These are phyloP conservation scores for Penicillium soppii DNA, from an alignment of 495 filamentous ascomycete species.

Conservation along the genomic window DNA sequence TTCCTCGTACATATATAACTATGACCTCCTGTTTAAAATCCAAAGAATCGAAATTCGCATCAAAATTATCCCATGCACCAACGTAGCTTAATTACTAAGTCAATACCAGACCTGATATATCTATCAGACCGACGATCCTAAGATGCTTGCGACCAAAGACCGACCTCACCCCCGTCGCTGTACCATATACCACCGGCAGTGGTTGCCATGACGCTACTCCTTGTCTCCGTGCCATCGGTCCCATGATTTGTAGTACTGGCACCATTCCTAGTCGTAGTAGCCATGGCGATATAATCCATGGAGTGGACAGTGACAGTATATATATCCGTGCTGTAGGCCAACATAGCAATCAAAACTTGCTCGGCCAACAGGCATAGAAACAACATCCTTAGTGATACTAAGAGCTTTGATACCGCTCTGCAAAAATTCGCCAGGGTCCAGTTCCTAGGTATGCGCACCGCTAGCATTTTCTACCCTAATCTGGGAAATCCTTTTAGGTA, in stretches of 20 bases:
- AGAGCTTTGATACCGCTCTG: background rate
- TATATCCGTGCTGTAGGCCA: background rate
- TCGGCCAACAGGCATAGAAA: background rate
- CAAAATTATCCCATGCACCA: background rate
- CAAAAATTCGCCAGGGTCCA: background rate
- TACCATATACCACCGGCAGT: no score
- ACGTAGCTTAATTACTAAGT: background rate
- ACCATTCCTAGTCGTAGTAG: background rate
- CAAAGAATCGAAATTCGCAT: background rate
- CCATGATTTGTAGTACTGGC: background rate
- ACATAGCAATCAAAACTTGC: background rate
- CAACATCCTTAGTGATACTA: background rate
- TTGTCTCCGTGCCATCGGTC: background rate
- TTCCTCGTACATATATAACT: background rate
- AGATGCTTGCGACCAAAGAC: background rate
- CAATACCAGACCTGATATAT: background rate
- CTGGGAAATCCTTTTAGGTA: no score
- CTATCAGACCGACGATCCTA: background rate
- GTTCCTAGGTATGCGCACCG: background rate
- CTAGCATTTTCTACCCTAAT: background rate
- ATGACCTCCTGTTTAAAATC: background rate
- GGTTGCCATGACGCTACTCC: background rate
- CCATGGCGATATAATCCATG: background rate
- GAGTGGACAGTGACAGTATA: background rate
- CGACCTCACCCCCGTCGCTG: no score